Evolutionary conservation across 371 early-diverging fungal species (phyloP).

Genomic region (Mortierella polycephala): DNA sequence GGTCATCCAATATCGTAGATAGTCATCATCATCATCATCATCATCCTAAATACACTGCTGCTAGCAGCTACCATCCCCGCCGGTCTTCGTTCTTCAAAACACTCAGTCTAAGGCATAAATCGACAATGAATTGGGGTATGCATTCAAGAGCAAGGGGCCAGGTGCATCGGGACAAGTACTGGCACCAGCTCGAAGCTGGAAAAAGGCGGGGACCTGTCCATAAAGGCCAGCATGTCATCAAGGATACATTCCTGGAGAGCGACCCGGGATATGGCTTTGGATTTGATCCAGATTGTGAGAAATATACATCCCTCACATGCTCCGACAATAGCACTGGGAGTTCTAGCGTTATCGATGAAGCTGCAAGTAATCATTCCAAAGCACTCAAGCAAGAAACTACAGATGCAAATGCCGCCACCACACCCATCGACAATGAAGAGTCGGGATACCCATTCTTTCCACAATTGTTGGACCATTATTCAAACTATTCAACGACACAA

Average conservation of each 20-base stretch:
- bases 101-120: slow-evolving; percentile 27
- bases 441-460: slow-evolving; percentile 20
- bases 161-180: slow-evolving; percentile 24
- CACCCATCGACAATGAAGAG: slow-evolving; percentile 4
- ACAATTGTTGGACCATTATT: slow-evolving; percentile 32
- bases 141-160: slow-evolving; percentile 16
- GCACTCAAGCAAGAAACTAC: background rate
- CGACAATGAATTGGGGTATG: slow-evolving; percentile 43
- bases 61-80: background rate
- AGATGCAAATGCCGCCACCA: background rate
- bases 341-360: too few relatives aligned
- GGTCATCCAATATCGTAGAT: too few relatives aligned
- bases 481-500: background rate
- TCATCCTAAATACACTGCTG: background rate
- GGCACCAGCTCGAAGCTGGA: slow-evolving; percentile 24
- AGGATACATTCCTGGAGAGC: background rate
- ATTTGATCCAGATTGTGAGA: too few relatives aligned
- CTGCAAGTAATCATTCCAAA: too few relatives aligned
- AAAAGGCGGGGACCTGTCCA: background rate
- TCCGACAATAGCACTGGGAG: too few relatives aligned
- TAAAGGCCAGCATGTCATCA: too few relatives aligned
- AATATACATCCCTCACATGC: too few relatives aligned
- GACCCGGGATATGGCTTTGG: background rate
- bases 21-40: background rate
- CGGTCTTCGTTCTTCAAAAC: slow-evolving; percentile 15